Conservation (phyloP, 345 rosid species). For the Syzygium grande region DNA sequence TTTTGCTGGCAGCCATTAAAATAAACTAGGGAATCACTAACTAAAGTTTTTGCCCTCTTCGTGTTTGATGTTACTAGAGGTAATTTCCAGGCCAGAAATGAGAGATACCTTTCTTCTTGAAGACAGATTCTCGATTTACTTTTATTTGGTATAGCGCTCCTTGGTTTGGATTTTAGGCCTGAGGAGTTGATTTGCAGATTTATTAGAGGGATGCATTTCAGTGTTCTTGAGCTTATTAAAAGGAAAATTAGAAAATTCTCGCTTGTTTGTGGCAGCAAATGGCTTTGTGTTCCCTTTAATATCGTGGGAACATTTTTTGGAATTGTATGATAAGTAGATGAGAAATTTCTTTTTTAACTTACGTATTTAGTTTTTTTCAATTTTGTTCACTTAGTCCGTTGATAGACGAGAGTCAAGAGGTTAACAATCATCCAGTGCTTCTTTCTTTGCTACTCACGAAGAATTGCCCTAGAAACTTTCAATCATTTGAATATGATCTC, state of each 20-base stretch:
- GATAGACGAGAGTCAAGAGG: neutral
- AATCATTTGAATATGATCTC: neutral
- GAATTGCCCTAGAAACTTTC: neutral
- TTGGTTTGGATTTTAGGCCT: neutral
- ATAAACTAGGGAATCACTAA: neutral
- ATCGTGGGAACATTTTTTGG: neutral
- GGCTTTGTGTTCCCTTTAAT: neutral
- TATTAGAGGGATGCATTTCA: neutral
- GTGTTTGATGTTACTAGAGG: neutral
- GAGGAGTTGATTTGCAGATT: neutral
- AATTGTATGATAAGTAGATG: neutral
- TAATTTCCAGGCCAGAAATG: neutral
- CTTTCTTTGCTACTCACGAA: neutral
- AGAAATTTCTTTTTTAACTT: neutral
- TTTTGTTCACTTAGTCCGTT: neutral
- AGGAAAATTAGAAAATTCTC: neutral
- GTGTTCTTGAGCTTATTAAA: neutral
- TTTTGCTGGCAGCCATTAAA: neutral
- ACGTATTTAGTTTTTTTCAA: neutral
- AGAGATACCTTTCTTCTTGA: neutral
- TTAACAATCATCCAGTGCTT: neutral
- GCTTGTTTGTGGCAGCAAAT: neutral
- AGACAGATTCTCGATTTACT: neutral
- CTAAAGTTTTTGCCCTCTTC: neutral
- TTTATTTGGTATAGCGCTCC: neutral